Base-by-base conservation (phyloP, 371 early-diverging fungal species). In the Apophysomyces elegans region DNA sequence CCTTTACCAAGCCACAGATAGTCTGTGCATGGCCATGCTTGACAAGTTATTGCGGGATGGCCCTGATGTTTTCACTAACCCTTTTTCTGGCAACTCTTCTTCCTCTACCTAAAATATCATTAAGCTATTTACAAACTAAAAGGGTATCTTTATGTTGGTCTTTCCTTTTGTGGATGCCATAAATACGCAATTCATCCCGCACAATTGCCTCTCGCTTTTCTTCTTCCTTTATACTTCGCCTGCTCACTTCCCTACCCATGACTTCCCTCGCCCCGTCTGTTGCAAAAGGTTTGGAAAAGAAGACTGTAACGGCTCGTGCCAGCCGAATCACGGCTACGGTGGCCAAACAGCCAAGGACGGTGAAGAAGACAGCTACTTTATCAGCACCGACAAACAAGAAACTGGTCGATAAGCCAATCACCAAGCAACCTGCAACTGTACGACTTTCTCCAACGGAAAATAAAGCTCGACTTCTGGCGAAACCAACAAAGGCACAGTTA, bases 81-180 rank as follows among this genome's bases (percentile, higher is more conserved):
- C 54, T 50, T 50, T 50, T 50, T 50, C 54, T 21, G 54, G 54
- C 54, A 50, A 50, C 21, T 50, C 21, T 47, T 14, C 54, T 50
- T 21, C 21, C 54, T 50, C 16, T 50, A 50, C 21, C 54, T 50
- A 50, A 50, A 50, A 26, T 26, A 26, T 26, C 54, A 50, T 50
- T 50, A 8, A 21, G 21, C 21, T 50, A 50, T 50, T 50, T 18
- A 50, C 9, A 50, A 50, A 50, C 54, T 21, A 50, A 50, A 50
- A 50, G 9, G 54, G 54, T 50, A 50, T 50, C 21, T 50, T 26
- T 50, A 50, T 50, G 54, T 50, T 32, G 54, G 21, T 26, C 54
- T 50, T 50, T 50, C 54, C 54, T 50, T 50, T 50, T 50, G 54
- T 50, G 54, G 54, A 50, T 50, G 54, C 54, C 18, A 50, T 50